Conservation (phyloP, 2,329 filamentous ascomycete species). For the Fusarium illudens region DNA sequence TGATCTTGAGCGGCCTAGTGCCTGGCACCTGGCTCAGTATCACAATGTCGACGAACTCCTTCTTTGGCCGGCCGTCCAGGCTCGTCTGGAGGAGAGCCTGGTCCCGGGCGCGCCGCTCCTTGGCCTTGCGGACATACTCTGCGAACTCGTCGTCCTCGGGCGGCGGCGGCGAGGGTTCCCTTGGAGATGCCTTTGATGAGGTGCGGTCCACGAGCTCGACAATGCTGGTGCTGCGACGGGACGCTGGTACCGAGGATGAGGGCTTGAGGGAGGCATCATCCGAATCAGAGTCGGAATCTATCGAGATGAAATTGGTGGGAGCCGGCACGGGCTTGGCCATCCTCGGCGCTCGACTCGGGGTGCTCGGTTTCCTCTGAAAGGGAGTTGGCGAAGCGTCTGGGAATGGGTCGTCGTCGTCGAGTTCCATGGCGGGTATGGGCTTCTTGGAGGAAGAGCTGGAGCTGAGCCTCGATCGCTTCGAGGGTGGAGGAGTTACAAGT, state of each 20-base stretch:
- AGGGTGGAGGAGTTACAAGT: conserved; percentile 49
- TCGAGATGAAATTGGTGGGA: conserved; percentile 37
- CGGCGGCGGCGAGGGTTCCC: conserved; percentile 8
- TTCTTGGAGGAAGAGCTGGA: conserved; percentile 35
- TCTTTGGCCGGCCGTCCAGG: conserved; percentile 22
- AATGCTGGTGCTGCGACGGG: conserved; percentile 16
- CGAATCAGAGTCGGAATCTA: conserved; percentile 48
- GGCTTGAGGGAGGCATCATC: conserved; percentile 18
- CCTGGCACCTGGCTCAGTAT: conserved; percentile 71
- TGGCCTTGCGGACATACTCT: conserved; percentile 56
- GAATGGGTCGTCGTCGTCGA: conserved; percentile 18
- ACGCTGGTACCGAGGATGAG: neutral
- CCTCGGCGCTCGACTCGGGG: conserved; percentile 17
- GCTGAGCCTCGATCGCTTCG: conserved; percentile 48
- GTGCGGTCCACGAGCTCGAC: conserved; percentile 16
- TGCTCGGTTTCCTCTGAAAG: conserved; percentile 4
- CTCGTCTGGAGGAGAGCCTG: conserved; percentile 33
- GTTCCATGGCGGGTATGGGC: conserved; percentile 21
- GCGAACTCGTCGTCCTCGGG: conserved; percentile 53
- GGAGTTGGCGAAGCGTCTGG: conserved; percentile 37
- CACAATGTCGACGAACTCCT: conserved; percentile 45
- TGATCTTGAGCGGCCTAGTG: conserved; percentile 62
- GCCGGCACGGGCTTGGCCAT: conserved; percentile 1
- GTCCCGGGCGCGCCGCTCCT: conserved; percentile 43
- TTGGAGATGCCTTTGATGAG: conserved; percentile 1